A percentile compares a stretch with the other conserved stretches of the same genome.
phyloP scores from a whole-genome alignment of 805 yeast genomes.

The Ogataea dorogensis region DNA sequence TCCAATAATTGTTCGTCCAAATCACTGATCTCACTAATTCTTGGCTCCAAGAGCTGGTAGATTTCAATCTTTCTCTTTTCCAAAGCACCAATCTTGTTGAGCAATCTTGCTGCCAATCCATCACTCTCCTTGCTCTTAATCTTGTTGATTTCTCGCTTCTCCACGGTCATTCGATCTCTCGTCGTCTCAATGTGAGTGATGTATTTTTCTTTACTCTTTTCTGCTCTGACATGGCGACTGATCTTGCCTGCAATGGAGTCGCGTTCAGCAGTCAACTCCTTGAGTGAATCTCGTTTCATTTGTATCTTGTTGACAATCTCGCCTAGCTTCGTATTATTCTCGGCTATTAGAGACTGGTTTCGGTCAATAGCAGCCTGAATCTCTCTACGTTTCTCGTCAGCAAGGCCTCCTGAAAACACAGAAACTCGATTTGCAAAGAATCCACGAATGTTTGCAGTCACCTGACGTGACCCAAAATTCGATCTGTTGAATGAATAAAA shows the following conservation, averaged over 20 bases:
- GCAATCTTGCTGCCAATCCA: conserved; percentile 15
- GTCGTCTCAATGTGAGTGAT: conserved; percentile 18
- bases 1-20: conserved; percentile 28
- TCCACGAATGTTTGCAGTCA: conserved; percentile 42
- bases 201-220: conserved; percentile 15
- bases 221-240: conserved; percentile 15
- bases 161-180: conserved; percentile 17
- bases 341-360: conserved; percentile 9
- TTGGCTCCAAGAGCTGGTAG: conserved; percentile 10
- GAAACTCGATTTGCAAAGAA: conserved; percentile 23
- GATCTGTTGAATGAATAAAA: conserved; percentile 55
- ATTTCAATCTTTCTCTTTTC: conserved; percentile 16
- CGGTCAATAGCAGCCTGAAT: conserved; percentile 19
- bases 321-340: conserved; percentile 10
- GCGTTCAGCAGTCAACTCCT: conserved; percentile 9
- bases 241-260: conserved; percentile 14
- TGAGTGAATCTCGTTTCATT: conserved; percentile 7
- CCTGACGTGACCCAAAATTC: conserved; percentile 59
- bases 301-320: conserved; percentile 7
- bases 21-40: conserved; percentile 25
- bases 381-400: conserved; percentile 27
- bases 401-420: conserved; percentile 34
- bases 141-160: conserved; percentile 18
- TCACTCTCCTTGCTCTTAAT: conserved; percentile 15
- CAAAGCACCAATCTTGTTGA: conserved; percentile 14